These are phyloP conservation scores for Suhomyces kunorum DNA, from an alignment of 1,139 yeast species.

Conservation along the genomic window DNA sequence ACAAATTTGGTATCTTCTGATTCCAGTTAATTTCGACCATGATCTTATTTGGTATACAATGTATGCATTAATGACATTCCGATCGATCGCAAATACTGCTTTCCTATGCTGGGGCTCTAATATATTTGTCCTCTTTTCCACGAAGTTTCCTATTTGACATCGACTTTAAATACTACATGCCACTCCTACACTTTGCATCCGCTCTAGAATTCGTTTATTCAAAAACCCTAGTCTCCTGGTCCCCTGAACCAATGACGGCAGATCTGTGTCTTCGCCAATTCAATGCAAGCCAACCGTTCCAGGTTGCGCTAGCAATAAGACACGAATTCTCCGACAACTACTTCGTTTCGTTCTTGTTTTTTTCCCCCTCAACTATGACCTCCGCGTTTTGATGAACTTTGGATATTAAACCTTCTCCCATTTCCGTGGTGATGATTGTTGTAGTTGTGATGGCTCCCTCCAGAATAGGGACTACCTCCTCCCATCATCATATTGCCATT, in stretches of 20 bases:
- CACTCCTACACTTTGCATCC: background rate
- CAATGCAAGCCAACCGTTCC: no score
- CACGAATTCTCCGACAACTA: background rate
- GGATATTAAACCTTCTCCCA: slow-evolving; percentile 16
- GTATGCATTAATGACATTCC: no score
- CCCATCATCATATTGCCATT: slow-evolving; percentile 29
- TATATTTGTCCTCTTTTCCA: no score
- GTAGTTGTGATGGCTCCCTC: slow-evolving; percentile 14
- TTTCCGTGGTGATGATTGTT: slow-evolving; percentile 14
- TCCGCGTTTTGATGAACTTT: slow-evolving; percentile 16
- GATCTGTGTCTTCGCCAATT: no score
- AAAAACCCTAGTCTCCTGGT: background rate
- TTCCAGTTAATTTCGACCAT: no score
- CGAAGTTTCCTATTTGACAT: no score
- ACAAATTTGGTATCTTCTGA: no score
- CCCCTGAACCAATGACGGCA: background rate
- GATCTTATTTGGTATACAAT: no score
- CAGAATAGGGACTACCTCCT: slow-evolving; percentile 16
- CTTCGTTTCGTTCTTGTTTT: background rate
- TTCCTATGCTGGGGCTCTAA: no score
- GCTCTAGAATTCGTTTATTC: background rate
- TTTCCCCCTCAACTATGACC: slow-evolving; percentile 10
- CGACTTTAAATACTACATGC: background rate
- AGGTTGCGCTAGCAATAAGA: no score
- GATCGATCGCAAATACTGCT: no score